A percentile compares a stretch with the other conserved stretches of the same genome.
Evolutionary conservation across 106 monocot species (phyloP).

Genomic region (Apostasia shenzhenica): DNA sequence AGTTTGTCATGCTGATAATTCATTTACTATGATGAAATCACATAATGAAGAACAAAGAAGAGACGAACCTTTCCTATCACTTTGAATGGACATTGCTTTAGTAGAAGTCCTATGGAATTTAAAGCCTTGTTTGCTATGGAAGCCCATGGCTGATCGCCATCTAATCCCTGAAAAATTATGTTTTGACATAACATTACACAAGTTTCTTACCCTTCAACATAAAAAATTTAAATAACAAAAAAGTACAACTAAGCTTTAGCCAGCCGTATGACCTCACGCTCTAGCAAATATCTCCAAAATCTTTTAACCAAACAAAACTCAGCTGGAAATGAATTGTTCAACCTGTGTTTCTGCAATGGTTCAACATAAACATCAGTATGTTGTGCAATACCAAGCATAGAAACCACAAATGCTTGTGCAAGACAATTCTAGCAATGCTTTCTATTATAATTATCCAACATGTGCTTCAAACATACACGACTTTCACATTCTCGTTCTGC

Average conservation of each 20-base stretch:
- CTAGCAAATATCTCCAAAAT: constrained; percentile 85
- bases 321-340: constrained; percentile 58
- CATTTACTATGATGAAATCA: constrained; percentile 1
- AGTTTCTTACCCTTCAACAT: background rate
- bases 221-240: no score
- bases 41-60: background rate
- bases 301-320: constrained; percentile 68
- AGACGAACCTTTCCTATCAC: constrained; percentile 63
- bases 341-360: constrained; percentile 67
- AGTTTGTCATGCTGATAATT: background rate
- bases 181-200: constrained; percentile 5
- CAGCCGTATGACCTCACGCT: constrained; percentile 46
- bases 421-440: background rate
- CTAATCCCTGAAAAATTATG: constrained; percentile 46
- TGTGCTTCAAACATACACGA: background rate
- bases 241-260: background rate
- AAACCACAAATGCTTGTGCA: background rate
- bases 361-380: constrained; percentile 8
- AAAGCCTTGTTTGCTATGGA: constrained; percentile 58
- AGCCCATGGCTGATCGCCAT: constrained; percentile 77
- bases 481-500: no score
- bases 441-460: background rate
- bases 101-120: constrained; percentile 45
- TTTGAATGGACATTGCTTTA: constrained; percentile 81
- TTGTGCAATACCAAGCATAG: background rate